Evolutionary conservation across 768 basidiomycete species (phyloP).

Genomic region (Pholiota microspora): DNA sequence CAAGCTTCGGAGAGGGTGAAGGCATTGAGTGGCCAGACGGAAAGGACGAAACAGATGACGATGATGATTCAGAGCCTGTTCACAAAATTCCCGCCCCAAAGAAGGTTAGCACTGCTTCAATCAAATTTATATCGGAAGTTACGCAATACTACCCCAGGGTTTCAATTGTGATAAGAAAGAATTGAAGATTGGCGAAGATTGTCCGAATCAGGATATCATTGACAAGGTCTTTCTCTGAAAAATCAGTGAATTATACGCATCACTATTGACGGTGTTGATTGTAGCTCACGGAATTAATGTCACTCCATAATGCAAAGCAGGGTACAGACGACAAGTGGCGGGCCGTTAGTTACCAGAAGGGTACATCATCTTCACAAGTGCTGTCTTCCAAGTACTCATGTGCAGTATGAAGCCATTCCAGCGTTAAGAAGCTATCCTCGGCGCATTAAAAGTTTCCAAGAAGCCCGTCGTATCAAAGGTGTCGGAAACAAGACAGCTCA

Average conservation of each 20-base stretch:
- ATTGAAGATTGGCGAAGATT: slow-evolving; percentile 24
- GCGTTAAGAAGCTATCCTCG: slow-evolving; percentile 53
- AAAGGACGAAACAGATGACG: slow-evolving; percentile 23
- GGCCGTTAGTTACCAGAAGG: slow-evolving; percentile 61
- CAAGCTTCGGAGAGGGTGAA: slow-evolving; percentile 29
- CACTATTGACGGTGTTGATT: not conserved
- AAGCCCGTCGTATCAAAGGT: slow-evolving; percentile 59
- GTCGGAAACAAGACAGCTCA: slow-evolving; percentile 74
- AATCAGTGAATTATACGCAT: not conserved
- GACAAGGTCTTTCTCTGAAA: slow-evolving; percentile 50
- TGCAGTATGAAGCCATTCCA: slow-evolving; percentile 70
- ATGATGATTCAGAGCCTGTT: slow-evolving; percentile 16
- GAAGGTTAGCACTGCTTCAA: slow-evolving; percentile 12
- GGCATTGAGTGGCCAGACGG: too few relatives aligned
- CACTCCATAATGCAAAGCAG: slow-evolving; percentile 60
- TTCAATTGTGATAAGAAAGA: slow-evolving; percentile 63
- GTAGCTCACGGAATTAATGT: slow-evolving; percentile 65
- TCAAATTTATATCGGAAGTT: not conserved
- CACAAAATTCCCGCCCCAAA: slow-evolving; percentile 5
- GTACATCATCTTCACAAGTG: too few relatives aligned
- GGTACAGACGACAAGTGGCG: slow-evolving; percentile 68
- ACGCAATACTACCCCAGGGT: slow-evolving; percentile 37
- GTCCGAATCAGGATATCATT: slow-evolving; percentile 70
- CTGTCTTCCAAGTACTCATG: too few relatives aligned
- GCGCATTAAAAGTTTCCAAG: slow-evolving; percentile 54